Base-by-base conservation (phyloP, 1,139 yeast species). In the Blastobotrys proliferans region DNA sequence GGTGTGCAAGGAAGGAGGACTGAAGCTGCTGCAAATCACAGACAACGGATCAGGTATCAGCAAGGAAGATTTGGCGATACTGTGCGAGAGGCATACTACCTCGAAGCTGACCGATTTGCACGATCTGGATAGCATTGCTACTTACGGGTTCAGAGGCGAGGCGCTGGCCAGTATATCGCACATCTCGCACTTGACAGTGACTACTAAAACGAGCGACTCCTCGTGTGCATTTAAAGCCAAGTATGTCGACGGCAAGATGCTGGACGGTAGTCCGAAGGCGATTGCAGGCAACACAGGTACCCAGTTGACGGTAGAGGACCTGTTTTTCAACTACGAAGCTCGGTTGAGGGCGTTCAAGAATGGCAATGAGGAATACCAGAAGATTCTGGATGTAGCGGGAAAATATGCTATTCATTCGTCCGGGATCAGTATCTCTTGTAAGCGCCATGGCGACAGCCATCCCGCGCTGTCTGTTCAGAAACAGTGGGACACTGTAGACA, bases 221-320 rank as follows among this genome's bases (percentile, higher is more conserved):
- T 66, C 73, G 0, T 75, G 88, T 57, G 98, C 97, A 0, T 77
- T 76, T 65, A 50, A 56, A 51, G 86, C 83, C 0, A 68, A 64
- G 20, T 90, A 81, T 56, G 49, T 72, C 1, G 79, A 80, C 48
- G 97, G 97, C 1, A 72, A 69, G 32, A 61, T 84, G 57, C 20
- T 57, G 60, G 47, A 60, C 1, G 77, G 73, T 0, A n/a, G n/a
- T n/a, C 86, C 94, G 0, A 75, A 75, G 50, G 88, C 96, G 0
- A 72, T 77, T 1, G 98, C 98, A 0, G 97, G 97, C 0, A 81
- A 77, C 48, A 74, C 73, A 36, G 99, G 99, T 0, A 92, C 98
- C 0, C 88, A 82, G 49, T 76, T 94, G 31, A 65, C 75, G 0
- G 95, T 88, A 4, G 97, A 88, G 58, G 96, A 92, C 59, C 68